Evolutionary conservation across 768 basidiomycete genomes (phyloP), one percentile per base, ranked within the genome.

Genomic region (Russula earlei): DNA sequence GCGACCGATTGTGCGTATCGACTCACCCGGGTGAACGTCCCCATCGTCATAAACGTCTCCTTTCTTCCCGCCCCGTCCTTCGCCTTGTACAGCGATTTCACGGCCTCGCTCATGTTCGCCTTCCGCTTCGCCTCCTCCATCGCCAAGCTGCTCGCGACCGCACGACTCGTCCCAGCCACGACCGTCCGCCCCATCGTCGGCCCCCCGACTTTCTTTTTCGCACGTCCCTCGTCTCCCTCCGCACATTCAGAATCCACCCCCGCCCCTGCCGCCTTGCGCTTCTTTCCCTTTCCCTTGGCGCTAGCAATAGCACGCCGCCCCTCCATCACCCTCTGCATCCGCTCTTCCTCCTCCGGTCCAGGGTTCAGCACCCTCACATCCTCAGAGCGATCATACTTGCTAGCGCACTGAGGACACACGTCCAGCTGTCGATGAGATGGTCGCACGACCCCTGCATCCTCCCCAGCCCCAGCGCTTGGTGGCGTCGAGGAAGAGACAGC

Each of bases 11-110:
- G n/a, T n/a, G n/a, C n/a, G n/a, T n/a, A n/a, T 19, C 1, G 3
- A 74, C 91, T 69, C 66, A 92, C 91, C 71, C 92, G 80, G 9
- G 87, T 94, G 63, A 94, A 96, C 12, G 92, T 95, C 17, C 84
- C 83, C 79, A 85, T 87, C 1, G 91, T 94, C 79, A 91, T 91
- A 63, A 92, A 94, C 6, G 89, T 92, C 71, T 87, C 87, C 66
- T 91, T 90, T 66, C 73, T 76, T 60, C 74, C 73, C 49, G 76
- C 70, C 15, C 74, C 76, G 20, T 80, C 77, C 55, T 82, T 80
- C 11, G 73, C 68, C 40, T 70, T 77, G 67, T 94, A 96, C 62
- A 96, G 66, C 34, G 84, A 85, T 72, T 85, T 87, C 34, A 96
- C 83, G 15, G 90, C 90, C 11, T 82, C 85, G 63, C 83, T 92